Evolutionary conservation across 2,329 filamentous ascomycete genomes (phyloP).

Genomic region (Triangularia setosa): DNA sequence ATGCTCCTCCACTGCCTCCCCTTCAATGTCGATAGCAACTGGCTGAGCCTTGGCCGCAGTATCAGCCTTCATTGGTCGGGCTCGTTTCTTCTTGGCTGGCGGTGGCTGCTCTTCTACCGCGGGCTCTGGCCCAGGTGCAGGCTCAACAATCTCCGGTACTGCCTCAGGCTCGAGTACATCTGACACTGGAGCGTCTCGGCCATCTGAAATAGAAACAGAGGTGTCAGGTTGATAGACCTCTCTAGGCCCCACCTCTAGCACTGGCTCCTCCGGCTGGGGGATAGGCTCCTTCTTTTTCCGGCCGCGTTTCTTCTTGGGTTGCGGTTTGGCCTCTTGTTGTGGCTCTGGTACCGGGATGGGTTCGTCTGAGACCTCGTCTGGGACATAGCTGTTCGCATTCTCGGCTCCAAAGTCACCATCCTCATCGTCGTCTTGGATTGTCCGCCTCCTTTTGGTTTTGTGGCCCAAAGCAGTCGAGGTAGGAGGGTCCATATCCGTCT

Average conservation of each 20-base stretch:
- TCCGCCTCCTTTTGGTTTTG: constrained; percentile 6
- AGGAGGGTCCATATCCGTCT: constrained; percentile 5
- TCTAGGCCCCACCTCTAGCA: not conserved
- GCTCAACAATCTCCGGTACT: not conserved
- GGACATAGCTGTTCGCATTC: not conserved
- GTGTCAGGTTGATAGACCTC: not conserved
- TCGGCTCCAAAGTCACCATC: not conserved
- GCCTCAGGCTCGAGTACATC: not conserved
- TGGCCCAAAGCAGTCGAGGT: not conserved
- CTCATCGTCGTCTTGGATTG: constrained; percentile 11
- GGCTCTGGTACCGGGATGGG: not conserved
- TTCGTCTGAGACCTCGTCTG: not conserved
- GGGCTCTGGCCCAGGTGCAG: not conserved
- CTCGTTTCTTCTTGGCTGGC: constrained; percentile 35
- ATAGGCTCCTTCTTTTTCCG: constrained; percentile 27
- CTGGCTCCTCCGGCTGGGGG: not conserved
- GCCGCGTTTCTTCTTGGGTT: constrained; percentile 28
- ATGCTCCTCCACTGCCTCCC: not conserved
- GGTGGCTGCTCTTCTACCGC: constrained; percentile 8
- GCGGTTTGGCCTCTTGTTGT: constrained; percentile 6
- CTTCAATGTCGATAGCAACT: not conserved
- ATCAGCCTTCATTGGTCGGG: constrained; percentile 40
- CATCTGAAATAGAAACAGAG: not conserved
- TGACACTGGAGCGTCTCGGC: not conserved
- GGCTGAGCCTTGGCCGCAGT: constrained; percentile 2